Percentiles rank a stretch among this genome's conserved stretches.
phyloP scores from a whole-genome alignment of 371 early-diverging fungal species.

The Mortierella sp. region DNA sequence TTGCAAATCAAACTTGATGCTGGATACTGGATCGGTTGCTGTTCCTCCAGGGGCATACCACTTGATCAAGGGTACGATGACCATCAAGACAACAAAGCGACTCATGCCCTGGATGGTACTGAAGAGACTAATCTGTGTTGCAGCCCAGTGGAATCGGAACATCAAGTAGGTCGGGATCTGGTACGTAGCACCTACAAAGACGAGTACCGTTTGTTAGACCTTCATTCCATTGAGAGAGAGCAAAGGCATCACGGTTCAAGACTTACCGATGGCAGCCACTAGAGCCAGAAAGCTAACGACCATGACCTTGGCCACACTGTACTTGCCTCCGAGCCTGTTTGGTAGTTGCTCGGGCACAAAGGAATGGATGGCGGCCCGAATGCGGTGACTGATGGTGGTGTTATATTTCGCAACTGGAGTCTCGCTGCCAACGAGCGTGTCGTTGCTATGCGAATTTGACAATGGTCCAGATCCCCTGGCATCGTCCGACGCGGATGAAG shows the following conservation, averaged over 20 bases:
- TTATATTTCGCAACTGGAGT: neutral
- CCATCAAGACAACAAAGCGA: conserved; percentile 19
- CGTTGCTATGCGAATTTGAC: neutral
- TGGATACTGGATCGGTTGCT: conserved; percentile 1
- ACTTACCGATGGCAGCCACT: conserved; percentile 11
- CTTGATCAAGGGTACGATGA: conserved; percentile 22
- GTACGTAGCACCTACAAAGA: conserved; percentile 3
- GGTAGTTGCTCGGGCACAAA: conserved; percentile 28
- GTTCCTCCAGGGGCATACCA: neutral
- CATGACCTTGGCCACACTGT: conserved; percentile 19
- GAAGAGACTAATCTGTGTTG: conserved; percentile 11
- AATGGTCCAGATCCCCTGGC: conserved; percentile 3
- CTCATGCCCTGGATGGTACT: conserved; percentile 22
- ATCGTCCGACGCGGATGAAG: too few relatives aligned
- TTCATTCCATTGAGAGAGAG: neutral
- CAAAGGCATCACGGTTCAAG: too few relatives aligned
- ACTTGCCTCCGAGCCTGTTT: conserved; percentile 23
- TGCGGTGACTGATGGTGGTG: neutral
- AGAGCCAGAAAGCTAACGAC: conserved; percentile 11
- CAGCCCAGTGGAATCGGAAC: conserved; percentile 31
- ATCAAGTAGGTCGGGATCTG: conserved; percentile 17
- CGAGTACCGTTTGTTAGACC: neutral
- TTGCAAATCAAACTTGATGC: conserved; percentile 31
- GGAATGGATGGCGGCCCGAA: conserved; percentile 3
- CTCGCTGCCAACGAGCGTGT: conserved; percentile 4